Base-by-base conservation (phyloP, 2,329 filamentous ascomycete genomes). In the Zopfia rhizophila region DNA sequence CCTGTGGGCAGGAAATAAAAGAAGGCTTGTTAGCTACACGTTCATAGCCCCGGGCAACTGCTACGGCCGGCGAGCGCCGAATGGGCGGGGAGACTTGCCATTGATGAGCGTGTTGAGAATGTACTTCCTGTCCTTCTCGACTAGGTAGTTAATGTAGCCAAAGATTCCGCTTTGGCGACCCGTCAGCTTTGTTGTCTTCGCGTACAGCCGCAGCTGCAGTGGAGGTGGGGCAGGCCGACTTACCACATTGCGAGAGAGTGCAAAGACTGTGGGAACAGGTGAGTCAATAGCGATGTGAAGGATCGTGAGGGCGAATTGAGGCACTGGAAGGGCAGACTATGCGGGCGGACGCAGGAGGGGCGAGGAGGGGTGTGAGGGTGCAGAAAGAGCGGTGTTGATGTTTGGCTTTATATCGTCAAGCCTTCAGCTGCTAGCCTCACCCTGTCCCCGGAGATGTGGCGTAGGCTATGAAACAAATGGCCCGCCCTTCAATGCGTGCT, bases 121-220 rank as follows among this genome's bases (percentile, higher is more conserved):
- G 79, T 89, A 95, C 78, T 90, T 92, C 75, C 94, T 86, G 81
- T 97, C 93, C 85, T 96, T 97, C 84, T 97, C 94, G 74, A 97
- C 91, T 74, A 97, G 82, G 79, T 97, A 97, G 82, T 97, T 97
- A 81, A 97, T 90, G 83, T 97, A 97, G 68, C 93, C 93, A 80
- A 97, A 95, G 78, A 94, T 95, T 76, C 90, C 90, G 87, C 90
- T 93, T 60, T 33, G 41, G 35, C 23, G 30, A 7, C 41, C 54
- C 25, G 63, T 68, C 60, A 59, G 58, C 45, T 41, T 45, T 6
- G 38, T 21, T 50, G 33, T 51, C 43, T 28, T 29, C 24, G 25
- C 7, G 24, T 21, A 19, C 28, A 3, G 12, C 12, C 11, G 29
- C 23, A 21, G 21, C 6, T 17, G 13, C 6, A 44, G 42, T 19